Base-by-base conservation (phyloP, 495 filamentous ascomycete species). In the Penicillium riverlandense region DNA sequence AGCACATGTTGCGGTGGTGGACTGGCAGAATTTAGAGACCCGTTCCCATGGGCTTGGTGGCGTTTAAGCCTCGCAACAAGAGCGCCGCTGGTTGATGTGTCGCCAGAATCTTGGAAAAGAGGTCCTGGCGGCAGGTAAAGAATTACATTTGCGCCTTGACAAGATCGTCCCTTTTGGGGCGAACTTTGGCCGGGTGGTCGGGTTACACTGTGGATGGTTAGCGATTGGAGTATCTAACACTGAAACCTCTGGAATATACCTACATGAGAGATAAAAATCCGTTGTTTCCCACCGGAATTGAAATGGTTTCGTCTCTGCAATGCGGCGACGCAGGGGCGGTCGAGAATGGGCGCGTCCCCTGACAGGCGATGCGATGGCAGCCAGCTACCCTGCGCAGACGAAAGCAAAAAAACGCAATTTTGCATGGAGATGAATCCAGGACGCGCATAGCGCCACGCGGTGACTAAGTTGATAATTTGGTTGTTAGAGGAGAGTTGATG, bases 111-210 rank as follows among this genome's bases (percentile, higher is more conserved):
- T 35, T 35, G 48, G 36, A 65, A 65, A 14, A 71, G n/a, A 7
- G 62, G 64, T n/a, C 66, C 67, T 22, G 55, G 50, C 7, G 66
- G 67, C 2, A 71, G 57, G 40, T 63, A 62, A 10, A 71, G 50
- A 37, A 69, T 62, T 22, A 68, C 64, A 55, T 68, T 55, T n/a
- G 54, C 35, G 10, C 30, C 30, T 15, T 29, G 14, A 1, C 35
- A 6, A 10, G 43, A 33, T 6, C 16, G 13, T 35, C 34, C 38
- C 14, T 40, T 12, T 22, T 48, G 14, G 29, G 38, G 16, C 15
- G 22, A 14, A 33, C 29, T 40, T 35, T 36, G 14, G 22, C 16
- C 29, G 43, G 16, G 37, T 29, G 55, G 53, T 44, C 56, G 55
- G 14, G 59, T 61, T 31, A 67, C 49, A 32, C 63, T 69, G 37